Percentiles rank a stretch among this genome's conserved stretches.
phyloP scores from a whole-genome alignment of 2,329 filamentous ascomycete genomes.

The Westerdykella aurantiaca region DNA sequence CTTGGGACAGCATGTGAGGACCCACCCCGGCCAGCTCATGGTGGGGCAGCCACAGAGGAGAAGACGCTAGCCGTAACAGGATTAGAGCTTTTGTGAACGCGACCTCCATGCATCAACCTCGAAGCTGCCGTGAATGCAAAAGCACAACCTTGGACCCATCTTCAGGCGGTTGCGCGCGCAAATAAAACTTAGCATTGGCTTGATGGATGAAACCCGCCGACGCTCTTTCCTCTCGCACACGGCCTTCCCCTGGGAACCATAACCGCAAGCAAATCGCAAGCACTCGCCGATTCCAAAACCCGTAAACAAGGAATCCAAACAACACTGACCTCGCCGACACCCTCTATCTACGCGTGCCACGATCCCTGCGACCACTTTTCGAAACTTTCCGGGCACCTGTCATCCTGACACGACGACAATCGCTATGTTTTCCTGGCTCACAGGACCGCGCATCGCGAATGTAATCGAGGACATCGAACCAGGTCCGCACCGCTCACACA shows the following conservation, averaged over 20 bases:
- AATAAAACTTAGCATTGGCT: too few species aligned
- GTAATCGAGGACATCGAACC: conserved; percentile 33
- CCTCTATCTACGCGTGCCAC: neutral
- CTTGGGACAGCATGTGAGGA: conserved; percentile 10
- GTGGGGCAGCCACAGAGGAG: conserved; percentile 3
- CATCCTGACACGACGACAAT: neutral
- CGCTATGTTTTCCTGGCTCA: conserved; percentile 38
- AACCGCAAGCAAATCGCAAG: too few species aligned
- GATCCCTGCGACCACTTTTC: neutral
- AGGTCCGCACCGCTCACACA: conserved; percentile 14
- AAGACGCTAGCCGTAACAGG: conserved; percentile 1
- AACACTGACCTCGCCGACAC: conserved; percentile 11
- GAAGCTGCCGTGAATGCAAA: neutral
- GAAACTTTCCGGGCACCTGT: neutral
- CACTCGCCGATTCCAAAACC: conserved; percentile 13
- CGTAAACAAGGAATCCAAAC: conserved; percentile 6
- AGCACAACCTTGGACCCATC: too few species aligned
- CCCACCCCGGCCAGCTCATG: conserved; percentile 9
- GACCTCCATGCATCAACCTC: conserved; percentile 4
- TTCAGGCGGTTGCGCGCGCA: neutral
- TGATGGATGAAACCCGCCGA: too few species aligned
- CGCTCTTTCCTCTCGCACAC: too few species aligned
- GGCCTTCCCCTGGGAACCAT: too few species aligned
- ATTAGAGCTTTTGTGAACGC: conserved; percentile 6
- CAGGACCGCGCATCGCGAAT: conserved; percentile 34